Conservation (phyloP, 139 green algal species). For the Mychonastes homosphaera region DNA sequence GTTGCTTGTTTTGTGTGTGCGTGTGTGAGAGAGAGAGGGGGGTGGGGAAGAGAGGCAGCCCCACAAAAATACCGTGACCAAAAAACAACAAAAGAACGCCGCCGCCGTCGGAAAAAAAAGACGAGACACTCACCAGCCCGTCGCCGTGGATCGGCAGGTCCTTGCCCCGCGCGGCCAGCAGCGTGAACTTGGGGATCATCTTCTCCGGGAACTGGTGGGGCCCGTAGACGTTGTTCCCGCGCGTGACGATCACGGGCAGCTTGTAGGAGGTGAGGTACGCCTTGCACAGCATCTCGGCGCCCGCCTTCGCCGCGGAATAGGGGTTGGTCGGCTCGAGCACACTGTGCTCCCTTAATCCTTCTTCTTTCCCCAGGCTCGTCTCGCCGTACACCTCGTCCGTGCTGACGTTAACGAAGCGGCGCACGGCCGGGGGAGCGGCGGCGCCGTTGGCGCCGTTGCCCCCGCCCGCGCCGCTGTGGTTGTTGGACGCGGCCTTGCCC, state of each 20-base stretch:
- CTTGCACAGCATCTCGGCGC: slow-evolving; percentile 93
- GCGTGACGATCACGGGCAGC: slow-evolving; percentile 88
- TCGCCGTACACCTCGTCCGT: slow-evolving; percentile 80
- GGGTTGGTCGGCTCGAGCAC: slow-evolving; percentile 93
- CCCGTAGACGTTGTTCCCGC: slow-evolving; percentile 99
- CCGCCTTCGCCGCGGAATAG: slow-evolving; percentile 97
- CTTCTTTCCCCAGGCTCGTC: slow-evolving; percentile 50
- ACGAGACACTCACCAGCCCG: slow-evolving; percentile 9
- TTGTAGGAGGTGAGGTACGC: slow-evolving; percentile 77
- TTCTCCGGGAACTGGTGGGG: slow-evolving; percentile 91
- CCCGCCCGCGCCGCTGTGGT: too few relatives aligned
- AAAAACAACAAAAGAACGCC: too few relatives aligned
- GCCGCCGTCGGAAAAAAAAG: too few relatives aligned
- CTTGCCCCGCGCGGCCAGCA: slow-evolving; percentile 14
- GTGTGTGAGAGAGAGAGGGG: not conserved
- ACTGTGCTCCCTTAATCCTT: slow-evolving; percentile 65
- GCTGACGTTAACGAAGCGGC: slow-evolving; percentile 88
- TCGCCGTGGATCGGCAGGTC: slow-evolving; percentile 40
- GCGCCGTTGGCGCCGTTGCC: too few relatives aligned
- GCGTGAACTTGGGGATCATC: slow-evolving; percentile 68
- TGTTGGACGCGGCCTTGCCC: too few relatives aligned
- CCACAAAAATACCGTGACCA: too few relatives aligned
- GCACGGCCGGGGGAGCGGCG: too few relatives aligned
- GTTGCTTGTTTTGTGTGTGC: slow-evolving; percentile 5
- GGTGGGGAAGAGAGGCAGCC: too few relatives aligned